Evolutionary conservation across 305 asterid genomes (phyloP).

Genomic region (Solanum hybrid): DNA sequence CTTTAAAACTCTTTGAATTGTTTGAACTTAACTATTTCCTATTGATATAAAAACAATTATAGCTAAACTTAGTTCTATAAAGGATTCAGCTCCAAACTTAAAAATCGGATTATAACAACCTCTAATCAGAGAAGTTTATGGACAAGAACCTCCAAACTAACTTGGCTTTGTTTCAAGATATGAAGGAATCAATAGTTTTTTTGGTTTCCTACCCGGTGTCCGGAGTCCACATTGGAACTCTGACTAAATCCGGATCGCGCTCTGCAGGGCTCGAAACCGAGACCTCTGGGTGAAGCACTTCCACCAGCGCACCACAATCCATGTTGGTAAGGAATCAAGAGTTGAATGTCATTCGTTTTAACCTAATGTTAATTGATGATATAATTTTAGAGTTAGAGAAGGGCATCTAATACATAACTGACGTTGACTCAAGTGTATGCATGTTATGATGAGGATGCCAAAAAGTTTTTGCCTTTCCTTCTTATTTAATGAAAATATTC

Average conservation of each 20-base stretch:
- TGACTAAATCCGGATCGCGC: accelerated
- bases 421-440: neutral
- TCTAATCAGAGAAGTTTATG: neutral
- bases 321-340: neutral
- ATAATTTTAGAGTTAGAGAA: neutral
- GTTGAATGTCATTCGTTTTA: neutral
- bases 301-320: neutral
- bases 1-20: neutral
- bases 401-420: neutral
- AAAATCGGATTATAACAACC: neutral
- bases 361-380: neutral
- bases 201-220: neutral
- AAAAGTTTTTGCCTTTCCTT: neutral
- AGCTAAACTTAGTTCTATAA: neutral
- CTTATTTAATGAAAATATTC: no score
- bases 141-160: neutral
- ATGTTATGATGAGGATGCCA: neutral
- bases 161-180: neutral
- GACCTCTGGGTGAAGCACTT: neutral
- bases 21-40: neutral
- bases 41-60: neutral
- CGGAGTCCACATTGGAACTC: neutral
- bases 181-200: neutral
- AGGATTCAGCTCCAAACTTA: neutral
- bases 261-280: neutral